Base-by-base conservation (phyloP, 371 early-diverging fungal species). In the Mortierella sp. region DNA sequence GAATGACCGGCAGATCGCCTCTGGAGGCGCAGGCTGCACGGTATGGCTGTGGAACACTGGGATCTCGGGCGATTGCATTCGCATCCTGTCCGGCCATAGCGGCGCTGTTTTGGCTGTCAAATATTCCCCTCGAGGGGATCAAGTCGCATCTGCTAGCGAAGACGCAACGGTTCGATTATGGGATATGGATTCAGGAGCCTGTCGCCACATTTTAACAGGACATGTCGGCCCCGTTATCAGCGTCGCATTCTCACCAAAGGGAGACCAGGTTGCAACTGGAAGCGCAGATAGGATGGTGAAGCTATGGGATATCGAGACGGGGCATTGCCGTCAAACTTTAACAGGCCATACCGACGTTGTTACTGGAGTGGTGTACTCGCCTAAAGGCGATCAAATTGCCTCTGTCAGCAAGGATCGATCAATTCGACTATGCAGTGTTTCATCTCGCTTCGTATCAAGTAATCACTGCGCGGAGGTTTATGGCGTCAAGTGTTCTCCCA, bases 51-150 rank as follows among this genome's bases (percentile, higher is more conserved):
- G 57, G 57, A 30, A 57, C 26, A 19, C n/a, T 1, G 14, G 19
- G 26, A 57, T n/a, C n/a, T n/a, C 42, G 18, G 57, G 41, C 9
- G 47, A n/a, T 12, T 7, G 18, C 43, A 10, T 4, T 23, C 23
- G 3, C 21, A 26, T 24, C 27, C 28, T 57, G 46, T 9, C n/a
- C 5, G 47, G 57, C 26, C 45, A 57, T 46, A 46, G 26, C n/a
- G 38, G 10, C 47, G 18, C 9, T 14, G 47, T 57, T 27, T 3
- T 3, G 27, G 52, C 49, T 18, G 49, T 59, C 14, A 26, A 34
- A 1, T 59, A 48, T 34, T 59, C 59, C 2, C 59, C 59, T 18
- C n/a, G n/a, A 4, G 59, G 49, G 18, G 21, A 50, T 10, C 28
- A 42, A n/a, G 7, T 61, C 21, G 21, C 53, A 1, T 41, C 61